A percentile compares a stretch with the other conserved stretches of the same genome.
phyloP scores from a whole-genome alignment of 225 moss, liverwort and hornwort genomes.

The Lunularia cruciata region DNA sequence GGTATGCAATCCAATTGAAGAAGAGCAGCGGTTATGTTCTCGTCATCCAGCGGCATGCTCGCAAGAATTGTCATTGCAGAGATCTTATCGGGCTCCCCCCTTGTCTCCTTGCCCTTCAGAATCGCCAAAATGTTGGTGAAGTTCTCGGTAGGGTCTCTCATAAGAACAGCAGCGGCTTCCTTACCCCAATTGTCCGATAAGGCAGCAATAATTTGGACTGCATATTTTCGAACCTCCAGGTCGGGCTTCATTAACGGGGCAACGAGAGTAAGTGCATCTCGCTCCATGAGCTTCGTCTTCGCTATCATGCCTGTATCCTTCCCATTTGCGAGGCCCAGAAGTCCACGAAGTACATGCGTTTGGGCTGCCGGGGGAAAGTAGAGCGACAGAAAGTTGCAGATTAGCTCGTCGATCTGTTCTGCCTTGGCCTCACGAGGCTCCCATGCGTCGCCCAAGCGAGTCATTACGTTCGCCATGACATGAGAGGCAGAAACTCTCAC shows the following conservation, averaged over 20 bases:
- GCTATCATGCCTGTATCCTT: constrained; percentile 51
- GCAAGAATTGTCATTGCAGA: constrained; percentile 65
- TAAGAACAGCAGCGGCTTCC: constrained; percentile 54
- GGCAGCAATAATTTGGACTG: constrained; percentile 61
- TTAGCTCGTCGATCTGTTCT: constrained; percentile 52
- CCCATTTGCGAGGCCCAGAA: constrained; percentile 60
- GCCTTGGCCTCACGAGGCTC: constrained; percentile 35
- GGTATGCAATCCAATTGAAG: constrained; percentile 46
- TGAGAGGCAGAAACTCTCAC: constrained; percentile 35
- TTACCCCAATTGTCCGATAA: constrained; percentile 51
- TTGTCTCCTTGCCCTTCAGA: constrained; percentile 10
- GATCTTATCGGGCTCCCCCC: constrained; percentile 45
- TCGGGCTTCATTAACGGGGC: constrained; percentile 46
- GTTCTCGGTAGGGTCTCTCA: constrained; percentile 33
- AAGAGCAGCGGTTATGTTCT: constrained; percentile 41
- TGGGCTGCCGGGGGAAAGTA: constrained; percentile 53
- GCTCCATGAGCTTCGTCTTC: constrained; percentile 47
- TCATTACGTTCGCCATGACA: constrained; percentile 48
- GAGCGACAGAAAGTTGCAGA: constrained; percentile 56
- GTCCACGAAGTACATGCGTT: constrained; percentile 61
- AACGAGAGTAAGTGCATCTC: constrained; percentile 53
- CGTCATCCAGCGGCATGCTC: constrained; percentile 58
- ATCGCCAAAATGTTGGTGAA: constrained; percentile 52
- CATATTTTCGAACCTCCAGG: constrained; percentile 53
- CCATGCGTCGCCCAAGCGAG: constrained; percentile 34